These are phyloP conservation scores for Hygrophoropsis aurantiaca DNA, from an alignment of 768 basidiomycete genomes.

Conservation along the genomic window DNA sequence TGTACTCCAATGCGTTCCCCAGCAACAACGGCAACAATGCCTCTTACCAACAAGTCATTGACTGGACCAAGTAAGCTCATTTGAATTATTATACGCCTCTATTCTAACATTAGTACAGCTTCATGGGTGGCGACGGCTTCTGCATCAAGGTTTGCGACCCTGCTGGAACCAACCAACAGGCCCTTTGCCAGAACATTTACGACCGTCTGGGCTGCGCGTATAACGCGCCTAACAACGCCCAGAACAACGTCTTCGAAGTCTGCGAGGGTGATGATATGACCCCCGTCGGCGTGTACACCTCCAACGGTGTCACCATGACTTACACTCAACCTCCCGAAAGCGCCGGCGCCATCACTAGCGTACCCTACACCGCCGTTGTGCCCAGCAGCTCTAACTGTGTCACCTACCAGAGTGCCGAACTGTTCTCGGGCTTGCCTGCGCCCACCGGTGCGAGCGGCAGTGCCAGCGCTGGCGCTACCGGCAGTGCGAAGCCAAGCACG, in stretches of 20 bases:
- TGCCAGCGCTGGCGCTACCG: neutral
- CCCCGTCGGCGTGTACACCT: constrained; percentile 51
- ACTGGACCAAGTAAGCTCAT: constrained; percentile 75
- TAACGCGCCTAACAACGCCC: constrained; percentile 68
- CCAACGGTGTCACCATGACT: constrained; percentile 39
- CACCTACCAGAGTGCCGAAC: constrained; percentile 32
- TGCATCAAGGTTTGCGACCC: constrained; percentile 78
- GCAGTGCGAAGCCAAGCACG: neutral
- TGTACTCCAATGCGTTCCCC: constrained; percentile 59
- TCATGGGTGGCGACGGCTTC: constrained; percentile 65
- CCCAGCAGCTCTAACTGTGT: constrained; percentile 47
- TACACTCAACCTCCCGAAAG: constrained; percentile 51
- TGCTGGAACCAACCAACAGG: constrained; percentile 41
- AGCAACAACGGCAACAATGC: constrained; percentile 36
- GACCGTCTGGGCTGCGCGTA: constrained; percentile 75
- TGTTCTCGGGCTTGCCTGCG: constrained; percentile 31
- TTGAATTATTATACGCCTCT: no score
- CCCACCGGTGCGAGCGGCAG: constrained; percentile 5
- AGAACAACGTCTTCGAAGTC: constrained; percentile 57
- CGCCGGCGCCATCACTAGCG: constrained; percentile 38
- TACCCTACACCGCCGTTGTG: constrained; percentile 43
- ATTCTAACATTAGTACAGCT: no score
- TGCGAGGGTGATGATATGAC: constrained; percentile 69
- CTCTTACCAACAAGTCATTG: constrained; percentile 52
- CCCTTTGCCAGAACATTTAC: constrained; percentile 69